phyloP scores from a whole-genome alignment of 768 basidiomycete genomes.

The Mycena albidolilacea region DNA sequence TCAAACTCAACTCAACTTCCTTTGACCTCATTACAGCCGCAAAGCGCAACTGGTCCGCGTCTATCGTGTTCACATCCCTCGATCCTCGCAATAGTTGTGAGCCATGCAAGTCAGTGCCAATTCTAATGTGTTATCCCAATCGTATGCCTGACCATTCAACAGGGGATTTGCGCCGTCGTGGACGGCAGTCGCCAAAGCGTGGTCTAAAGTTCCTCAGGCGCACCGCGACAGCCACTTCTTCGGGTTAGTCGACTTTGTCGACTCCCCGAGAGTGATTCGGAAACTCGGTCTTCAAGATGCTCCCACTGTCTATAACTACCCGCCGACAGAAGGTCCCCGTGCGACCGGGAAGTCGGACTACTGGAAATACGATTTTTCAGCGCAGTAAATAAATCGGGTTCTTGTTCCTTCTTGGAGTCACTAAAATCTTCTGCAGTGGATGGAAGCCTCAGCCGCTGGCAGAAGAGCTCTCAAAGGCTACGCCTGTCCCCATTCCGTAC shows the following conservation, averaged over 20 bases:
- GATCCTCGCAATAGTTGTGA: conserved; percentile 83
- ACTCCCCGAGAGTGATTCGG: conserved; percentile 82
- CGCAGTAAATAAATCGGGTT: conserved; percentile 1
- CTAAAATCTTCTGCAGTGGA: background rate
- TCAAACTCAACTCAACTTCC: conserved; percentile 80
- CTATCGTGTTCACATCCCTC: conserved; percentile 91
- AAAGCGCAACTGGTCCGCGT: conserved; percentile 89
- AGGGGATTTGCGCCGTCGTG: conserved; percentile 92
- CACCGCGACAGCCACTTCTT: conserved; percentile 91
- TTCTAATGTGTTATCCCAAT: background rate
- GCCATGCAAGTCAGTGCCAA: conserved; percentile 86
- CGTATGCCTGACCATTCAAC: conserved; percentile 27
- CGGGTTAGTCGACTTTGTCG: conserved; percentile 58
- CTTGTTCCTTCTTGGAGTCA: background rate
- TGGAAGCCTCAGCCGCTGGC: conserved; percentile 76
- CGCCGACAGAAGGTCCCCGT: conserved; percentile 81
- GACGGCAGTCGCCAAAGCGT: conserved; percentile 87
- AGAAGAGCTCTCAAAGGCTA: conserved; percentile 78
- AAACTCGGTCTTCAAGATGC: conserved; percentile 89
- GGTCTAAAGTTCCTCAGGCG: conserved; percentile 71
- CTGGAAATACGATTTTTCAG: background rate
- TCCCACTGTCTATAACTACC: conserved; percentile 85
- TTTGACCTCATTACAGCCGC: conserved; percentile 86
- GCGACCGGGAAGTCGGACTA: conserved; percentile 47
- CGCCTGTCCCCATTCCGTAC: conserved; percentile 88